These are phyloP conservation scores for Avena insularis DNA, from an alignment of 176 grass and related monocot genomes.

Conservation along the genomic window DNA sequence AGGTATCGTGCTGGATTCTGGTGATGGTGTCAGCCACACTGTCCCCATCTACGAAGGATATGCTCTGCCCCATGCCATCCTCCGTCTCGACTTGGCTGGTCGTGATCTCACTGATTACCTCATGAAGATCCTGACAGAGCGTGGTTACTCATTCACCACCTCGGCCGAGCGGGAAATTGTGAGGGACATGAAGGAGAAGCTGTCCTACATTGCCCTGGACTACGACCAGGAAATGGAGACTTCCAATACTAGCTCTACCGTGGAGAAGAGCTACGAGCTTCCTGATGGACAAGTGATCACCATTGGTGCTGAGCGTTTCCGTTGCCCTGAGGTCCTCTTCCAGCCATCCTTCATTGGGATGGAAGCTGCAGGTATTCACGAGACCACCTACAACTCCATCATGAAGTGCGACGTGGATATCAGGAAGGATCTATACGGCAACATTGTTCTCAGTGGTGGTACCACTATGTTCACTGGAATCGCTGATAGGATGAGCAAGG, in stretches of 20 bases:
- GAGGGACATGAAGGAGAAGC: slow-evolving; percentile 96
- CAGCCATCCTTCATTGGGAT: slow-evolving; percentile 96
- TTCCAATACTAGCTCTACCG: slow-evolving; percentile 77
- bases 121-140: slow-evolving; percentile 97
- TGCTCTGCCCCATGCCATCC: slow-evolving; percentile 91
- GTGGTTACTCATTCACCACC: slow-evolving; percentile 96
- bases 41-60: slow-evolving; percentile 98
- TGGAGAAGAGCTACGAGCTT: slow-evolving; percentile 95
- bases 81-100: slow-evolving; percentile 86
- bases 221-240: slow-evolving; percentile 93
- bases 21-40: slow-evolving; percentile 95
- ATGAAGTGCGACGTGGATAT: slow-evolving; percentile 99
- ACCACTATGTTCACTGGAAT: slow-evolving; percentile 96
- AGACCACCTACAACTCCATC: slow-evolving; percentile 98
- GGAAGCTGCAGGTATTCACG: slow-evolving; percentile 97
- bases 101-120: slow-evolving; percentile 89
- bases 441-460: slow-evolving; percentile 91
- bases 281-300: slow-evolving; percentile 96
- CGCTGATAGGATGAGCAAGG: slow-evolving; percentile 96
- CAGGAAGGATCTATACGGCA: slow-evolving; percentile 95
- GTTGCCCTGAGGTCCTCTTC: slow-evolving; percentile 97
- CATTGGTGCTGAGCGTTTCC: slow-evolving; percentile 90
- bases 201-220: slow-evolving; percentile 91
- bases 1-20: slow-evolving; percentile 93
- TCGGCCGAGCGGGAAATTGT: slow-evolving; percentile 97